A percentile compares a stretch with the other conserved stretches of the same genome.
These are phyloP conservation scores for Pythium chondricola DNA, from an alignment of 352 stramenopile species.

Conservation along the genomic window DNA sequence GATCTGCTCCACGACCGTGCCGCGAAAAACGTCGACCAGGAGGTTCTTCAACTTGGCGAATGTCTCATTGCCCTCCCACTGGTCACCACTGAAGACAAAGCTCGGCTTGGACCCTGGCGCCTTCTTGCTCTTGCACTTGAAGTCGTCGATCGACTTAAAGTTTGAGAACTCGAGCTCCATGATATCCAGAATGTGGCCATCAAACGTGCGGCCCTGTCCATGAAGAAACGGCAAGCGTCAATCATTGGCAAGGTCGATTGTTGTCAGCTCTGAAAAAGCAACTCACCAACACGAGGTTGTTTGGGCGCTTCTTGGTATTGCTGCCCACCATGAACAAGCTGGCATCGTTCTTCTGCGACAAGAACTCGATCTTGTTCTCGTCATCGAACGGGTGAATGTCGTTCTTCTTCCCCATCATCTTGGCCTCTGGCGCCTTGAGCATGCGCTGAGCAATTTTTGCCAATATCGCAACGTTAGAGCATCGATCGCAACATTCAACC, in stretches of 20 bases:
- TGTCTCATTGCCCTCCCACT: slow-evolving; percentile 89
- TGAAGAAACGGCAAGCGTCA: neutral
- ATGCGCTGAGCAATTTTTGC: slow-evolving; percentile 58
- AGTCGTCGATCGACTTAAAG: slow-evolving; percentile 92
- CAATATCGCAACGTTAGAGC: neutral
- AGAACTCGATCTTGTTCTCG: slow-evolving; percentile 89
- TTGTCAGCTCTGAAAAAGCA: too few species aligned
- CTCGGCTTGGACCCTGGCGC: slow-evolving; percentile 93
- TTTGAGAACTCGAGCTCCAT: slow-evolving; percentile 95
- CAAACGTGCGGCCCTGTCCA: slow-evolving; percentile 84
- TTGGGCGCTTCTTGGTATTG: slow-evolving; percentile 98
- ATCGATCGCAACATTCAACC: neutral
- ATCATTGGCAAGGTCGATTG: neutral
- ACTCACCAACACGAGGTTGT: slow-evolving; percentile 94
- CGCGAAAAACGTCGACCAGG: slow-evolving; percentile 96
- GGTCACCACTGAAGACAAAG: slow-evolving; percentile 94
- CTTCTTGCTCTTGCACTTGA: slow-evolving; percentile 90
- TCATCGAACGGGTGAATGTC: slow-evolving; percentile 94
- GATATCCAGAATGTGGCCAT: slow-evolving; percentile 97
- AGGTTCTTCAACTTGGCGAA: slow-evolving; percentile 94
- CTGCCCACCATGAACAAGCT: slow-evolving; percentile 94
- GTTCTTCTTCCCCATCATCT: slow-evolving; percentile 92
- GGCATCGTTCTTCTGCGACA: slow-evolving; percentile 97
- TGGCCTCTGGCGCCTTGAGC: slow-evolving; percentile 82
- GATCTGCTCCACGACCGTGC: slow-evolving; percentile 93